A percentile compares a stretch with the other conserved stretches of the same genome.
Conservation (phyloP, 208 protist genomes). For the Crithidia fasciculata region DNA sequence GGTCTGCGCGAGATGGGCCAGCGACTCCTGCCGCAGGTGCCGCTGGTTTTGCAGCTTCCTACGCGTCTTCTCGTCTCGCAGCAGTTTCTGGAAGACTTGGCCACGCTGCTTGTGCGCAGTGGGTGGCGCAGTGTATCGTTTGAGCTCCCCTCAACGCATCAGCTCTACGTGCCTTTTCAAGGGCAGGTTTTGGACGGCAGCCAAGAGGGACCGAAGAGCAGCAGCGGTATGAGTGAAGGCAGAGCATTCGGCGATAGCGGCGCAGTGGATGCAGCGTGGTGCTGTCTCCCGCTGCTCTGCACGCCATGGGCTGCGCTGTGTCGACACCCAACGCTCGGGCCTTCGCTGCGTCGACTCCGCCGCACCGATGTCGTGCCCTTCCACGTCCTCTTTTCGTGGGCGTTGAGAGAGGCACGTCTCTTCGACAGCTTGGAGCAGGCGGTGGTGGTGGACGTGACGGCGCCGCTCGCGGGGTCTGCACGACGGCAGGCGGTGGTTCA, state of each 20-base stretch:
- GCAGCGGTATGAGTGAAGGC: background rate
- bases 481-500: conserved; percentile 6
- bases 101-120: conserved; percentile 18
- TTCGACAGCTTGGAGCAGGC: conserved; percentile 36
- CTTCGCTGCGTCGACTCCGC: conserved; percentile 30
- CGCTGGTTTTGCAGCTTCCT: conserved; percentile 54
- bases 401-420: conserved; percentile 31
- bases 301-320: conserved; percentile 42
- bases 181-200: background rate
- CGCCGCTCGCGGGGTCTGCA: conserved; percentile 29
- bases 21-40: conserved; percentile 25
- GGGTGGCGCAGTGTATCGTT: conserved; percentile 42
- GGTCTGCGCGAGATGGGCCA: conserved; percentile 26
- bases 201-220: background rate
- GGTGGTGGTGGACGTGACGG: conserved; percentile 51
- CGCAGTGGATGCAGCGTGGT: conserved; percentile 32
- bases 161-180: conserved; percentile 25
- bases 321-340: conserved; percentile 21
- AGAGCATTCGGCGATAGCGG: background rate
- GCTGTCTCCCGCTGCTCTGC: conserved; percentile 39
- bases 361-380: conserved; percentile 52
- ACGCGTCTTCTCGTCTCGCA: conserved; percentile 66
- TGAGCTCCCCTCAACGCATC: conserved; percentile 54
- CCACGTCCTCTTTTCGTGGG: conserved; percentile 64
- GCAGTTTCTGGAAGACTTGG: conserved; percentile 46